Conservation (phyloP, 352 stramenopile species). For the Phytopythium kandeliae region DNA sequence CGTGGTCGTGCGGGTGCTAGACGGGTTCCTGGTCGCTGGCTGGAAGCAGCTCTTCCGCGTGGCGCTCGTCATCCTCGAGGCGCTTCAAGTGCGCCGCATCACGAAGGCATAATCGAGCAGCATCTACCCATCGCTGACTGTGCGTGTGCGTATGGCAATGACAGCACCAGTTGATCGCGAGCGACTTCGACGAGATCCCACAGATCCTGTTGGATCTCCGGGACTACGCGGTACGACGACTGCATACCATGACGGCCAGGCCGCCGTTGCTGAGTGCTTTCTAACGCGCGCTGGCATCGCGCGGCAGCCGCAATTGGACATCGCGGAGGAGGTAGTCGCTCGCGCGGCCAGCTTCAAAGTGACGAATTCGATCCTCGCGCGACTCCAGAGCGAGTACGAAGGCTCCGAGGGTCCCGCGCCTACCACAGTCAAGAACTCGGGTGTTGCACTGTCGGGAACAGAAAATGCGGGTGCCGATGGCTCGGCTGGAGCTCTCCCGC, state of each 20-base stretch:
- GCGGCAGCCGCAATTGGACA: constrained; percentile 23
- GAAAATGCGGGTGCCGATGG: background rate
- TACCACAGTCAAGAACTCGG: background rate
- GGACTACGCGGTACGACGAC: constrained; percentile 39
- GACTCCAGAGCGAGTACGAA: constrained; percentile 28
- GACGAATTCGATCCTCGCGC: constrained; percentile 23
- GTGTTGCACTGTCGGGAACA: background rate
- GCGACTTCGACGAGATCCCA: constrained; percentile 65
- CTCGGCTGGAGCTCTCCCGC: no score
- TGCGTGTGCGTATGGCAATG: background rate
- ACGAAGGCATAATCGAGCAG: background rate
- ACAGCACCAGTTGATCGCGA: constrained; percentile 47
- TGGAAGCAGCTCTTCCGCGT: constrained; percentile 74
- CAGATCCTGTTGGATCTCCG: constrained; percentile 74
- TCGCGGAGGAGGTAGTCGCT: constrained; percentile 15
- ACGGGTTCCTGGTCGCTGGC: constrained; percentile 59
- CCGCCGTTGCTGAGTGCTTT: no score
- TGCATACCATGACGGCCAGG: background rate
- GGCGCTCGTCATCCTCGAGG: constrained; percentile 46
- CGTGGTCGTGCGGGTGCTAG: constrained; percentile 49
- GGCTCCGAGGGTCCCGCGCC: constrained; percentile 2
- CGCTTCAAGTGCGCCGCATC: constrained; percentile 27
- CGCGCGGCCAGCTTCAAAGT: constrained; percentile 31
- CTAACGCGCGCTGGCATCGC: background rate
- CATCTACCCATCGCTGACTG: background rate